Percentiles rank a stretch among this genome's conserved stretches.
Evolutionary conservation across 2,329 filamentous ascomycete species (phyloP).

Genomic region (Davidsoniella australis): DNA sequence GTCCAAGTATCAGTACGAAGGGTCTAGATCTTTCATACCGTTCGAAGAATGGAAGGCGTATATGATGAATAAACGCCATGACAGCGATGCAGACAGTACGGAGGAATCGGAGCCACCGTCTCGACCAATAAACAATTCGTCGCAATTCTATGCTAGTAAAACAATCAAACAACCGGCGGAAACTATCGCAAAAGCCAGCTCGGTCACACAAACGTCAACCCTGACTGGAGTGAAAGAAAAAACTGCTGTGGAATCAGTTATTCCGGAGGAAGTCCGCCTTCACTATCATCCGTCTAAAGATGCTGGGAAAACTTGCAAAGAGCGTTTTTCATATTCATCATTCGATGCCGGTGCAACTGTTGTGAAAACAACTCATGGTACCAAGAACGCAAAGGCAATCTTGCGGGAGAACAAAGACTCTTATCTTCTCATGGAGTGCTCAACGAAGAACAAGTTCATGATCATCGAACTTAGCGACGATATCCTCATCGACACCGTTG

Average conservation of each 20-base stretch:
- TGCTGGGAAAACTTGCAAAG: slow-evolving; percentile 93
- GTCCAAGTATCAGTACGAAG: not conserved
- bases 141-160: not conserved
- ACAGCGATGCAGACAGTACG: not conserved
- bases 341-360: slow-evolving; percentile 93
- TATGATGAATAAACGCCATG: slow-evolving; percentile 5
- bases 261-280: slow-evolving; percentile 4
- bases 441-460: slow-evolving; percentile 73
- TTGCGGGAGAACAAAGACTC: slow-evolving; percentile 95
- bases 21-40: not conserved
- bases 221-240: not conserved
- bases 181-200: not conserved
- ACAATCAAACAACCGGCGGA: not conserved
- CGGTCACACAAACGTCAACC: not conserved
- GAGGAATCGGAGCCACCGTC: not conserved
- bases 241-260: not conserved
- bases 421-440: slow-evolving; percentile 92
- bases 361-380: slow-evolving; percentile 71
- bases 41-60: slow-evolving; percentile 12
- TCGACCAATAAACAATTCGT: not conserved
- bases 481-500: slow-evolving; percentile 77
- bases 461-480: slow-evolving; percentile 86
- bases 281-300: slow-evolving; percentile 59
- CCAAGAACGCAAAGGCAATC: slow-evolving; percentile 76
- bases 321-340: slow-evolving; percentile 91